Evolutionary conservation across 345 rosid species (phyloP).

Genomic region (Garcia nutans): DNA sequence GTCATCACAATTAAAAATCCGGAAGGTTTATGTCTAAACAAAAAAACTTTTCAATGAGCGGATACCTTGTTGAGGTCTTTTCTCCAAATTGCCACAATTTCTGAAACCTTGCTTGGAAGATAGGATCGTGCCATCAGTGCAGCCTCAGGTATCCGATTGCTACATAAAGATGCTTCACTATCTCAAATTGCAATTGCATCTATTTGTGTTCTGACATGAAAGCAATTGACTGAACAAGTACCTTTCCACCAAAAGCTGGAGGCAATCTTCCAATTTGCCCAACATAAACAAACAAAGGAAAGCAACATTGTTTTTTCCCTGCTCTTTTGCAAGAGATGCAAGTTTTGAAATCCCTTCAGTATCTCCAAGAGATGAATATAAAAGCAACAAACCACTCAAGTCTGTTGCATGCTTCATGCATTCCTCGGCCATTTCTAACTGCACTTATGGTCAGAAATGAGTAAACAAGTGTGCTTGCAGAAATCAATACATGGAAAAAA

Average conservation of each 20-base stretch:
- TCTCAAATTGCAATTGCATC: constrained; percentile 10
- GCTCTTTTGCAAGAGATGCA: constrained; percentile 82
- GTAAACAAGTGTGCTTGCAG: background rate
- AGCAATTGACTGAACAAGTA: constrained; percentile 28
- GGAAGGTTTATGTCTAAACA: background rate
- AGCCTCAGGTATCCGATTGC: constrained; percentile 99
- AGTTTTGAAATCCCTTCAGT: constrained; percentile 86
- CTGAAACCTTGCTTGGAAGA: constrained; percentile 98
- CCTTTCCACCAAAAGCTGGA: constrained; percentile 93
- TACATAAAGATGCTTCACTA: constrained; percentile 38
- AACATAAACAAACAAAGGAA: constrained; percentile 88
- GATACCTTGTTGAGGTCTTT: constrained; percentile 88
- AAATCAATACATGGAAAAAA: background rate
- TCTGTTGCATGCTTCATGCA: constrained; percentile 91
- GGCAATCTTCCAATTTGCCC: constrained; percentile 96
- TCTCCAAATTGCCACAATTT: constrained; percentile 94
- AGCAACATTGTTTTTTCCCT: constrained; percentile 97
- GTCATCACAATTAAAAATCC: background rate
- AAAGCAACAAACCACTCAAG: constrained; percentile 92
- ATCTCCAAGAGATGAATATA: constrained; percentile 95
- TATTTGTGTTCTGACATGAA: constrained; percentile 11
- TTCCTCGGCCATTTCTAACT: constrained; percentile 98
- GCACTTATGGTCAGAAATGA: constrained; percentile 28
- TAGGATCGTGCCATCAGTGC: constrained; percentile 98
- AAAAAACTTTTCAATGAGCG: constrained; percentile 3